Conservation (phyloP, 2,329 filamentous ascomycete species). For the Fusarium stilboides region DNA sequence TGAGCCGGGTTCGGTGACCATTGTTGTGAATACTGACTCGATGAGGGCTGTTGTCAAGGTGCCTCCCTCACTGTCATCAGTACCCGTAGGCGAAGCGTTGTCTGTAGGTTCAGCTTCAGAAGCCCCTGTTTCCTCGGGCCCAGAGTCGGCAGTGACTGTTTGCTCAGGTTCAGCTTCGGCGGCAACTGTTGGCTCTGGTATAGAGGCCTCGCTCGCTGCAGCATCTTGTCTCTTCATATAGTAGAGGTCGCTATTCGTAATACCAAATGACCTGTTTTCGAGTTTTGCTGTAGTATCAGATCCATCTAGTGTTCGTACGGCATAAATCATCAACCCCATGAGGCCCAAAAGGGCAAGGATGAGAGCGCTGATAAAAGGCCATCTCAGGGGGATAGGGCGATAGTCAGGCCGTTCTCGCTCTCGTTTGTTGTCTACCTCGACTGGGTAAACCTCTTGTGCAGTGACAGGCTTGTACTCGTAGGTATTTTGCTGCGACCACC, state of each 20-base stretch:
- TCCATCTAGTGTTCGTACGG: constrained; percentile 12
- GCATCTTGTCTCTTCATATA: constrained; percentile 30
- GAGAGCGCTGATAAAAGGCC: constrained; percentile 33
- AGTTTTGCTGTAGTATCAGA: constrained; percentile 32
- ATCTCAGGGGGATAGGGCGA: constrained; percentile 39
- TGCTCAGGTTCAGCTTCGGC: constrained; percentile 1
- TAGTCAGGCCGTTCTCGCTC: constrained; percentile 34
- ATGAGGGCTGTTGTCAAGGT: constrained; percentile 32
- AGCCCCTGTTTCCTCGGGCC: neutral
- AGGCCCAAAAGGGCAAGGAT: constrained; percentile 27
- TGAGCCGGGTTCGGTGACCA: constrained; percentile 18
- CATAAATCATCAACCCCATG: constrained; percentile 29
- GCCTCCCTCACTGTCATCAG: constrained; percentile 5
- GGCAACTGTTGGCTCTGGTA: constrained; percentile 3
- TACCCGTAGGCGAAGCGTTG: neutral
- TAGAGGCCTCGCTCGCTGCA: constrained; percentile 8
- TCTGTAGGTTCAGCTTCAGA: constrained; percentile 10
- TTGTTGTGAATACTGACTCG: constrained; percentile 33
- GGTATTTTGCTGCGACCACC: constrained; percentile 9
- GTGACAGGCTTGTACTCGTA: constrained; percentile 37
- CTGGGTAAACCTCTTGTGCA: constrained; percentile 15
- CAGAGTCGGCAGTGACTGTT: neutral
- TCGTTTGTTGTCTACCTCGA: constrained; percentile 22
- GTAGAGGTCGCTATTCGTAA: neutral
- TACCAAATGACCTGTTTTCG: constrained; percentile 20